Evolutionary conservation across 1,139 yeast species (phyloP), one percentile per base, ranked within the genome.

Genomic region (Sugiyamaella japonica): DNA sequence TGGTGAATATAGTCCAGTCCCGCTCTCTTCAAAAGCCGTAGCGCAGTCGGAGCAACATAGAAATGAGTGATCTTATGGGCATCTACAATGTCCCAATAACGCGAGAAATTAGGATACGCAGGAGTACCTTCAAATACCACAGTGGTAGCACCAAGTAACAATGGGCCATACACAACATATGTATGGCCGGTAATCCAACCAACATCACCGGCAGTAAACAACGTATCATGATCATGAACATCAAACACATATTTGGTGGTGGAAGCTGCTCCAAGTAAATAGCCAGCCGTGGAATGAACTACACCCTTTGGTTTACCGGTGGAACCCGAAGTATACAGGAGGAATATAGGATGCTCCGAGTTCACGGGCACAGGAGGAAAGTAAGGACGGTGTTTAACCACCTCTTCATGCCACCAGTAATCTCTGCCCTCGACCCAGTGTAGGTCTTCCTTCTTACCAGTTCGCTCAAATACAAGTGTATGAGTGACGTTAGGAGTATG

Each of bases 151-250:
- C 98, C 98, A 57, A 89, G 77, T 48, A 83, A 74, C 67, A 91
- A 81, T 56, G 98, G 98, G 59, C 98, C 98, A 71, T 91, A 91
- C 58, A 91, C 78, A 39, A 95, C 96, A 69, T 93, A 91, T 40
- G 97, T 86, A 74, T 91, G 98, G 66, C 98, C 98, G 37, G 98
- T 91, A 70, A 91, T 93, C 98, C 98, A 91, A 73, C 98, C 98
- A 53, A 91, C 96, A 73, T 91, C 98, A 72, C 98, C 98, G 52
- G 98, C 97, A 50, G 98, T 91, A 79, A 93, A 93, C 79, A 93
- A 91, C 53, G 86, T 81, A 73, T 91, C 98, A 66, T 86, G 86
- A 52, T 85, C 82, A 70, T 89, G 96, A 54, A 91, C 80, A 73
- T 93, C 98, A 70, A 91, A 91, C 54, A 90, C 88, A 73, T 90